phyloP scores from a whole-genome alignment of 1,284 basidiomycete species.

The Trichosporon inkin region DNA sequence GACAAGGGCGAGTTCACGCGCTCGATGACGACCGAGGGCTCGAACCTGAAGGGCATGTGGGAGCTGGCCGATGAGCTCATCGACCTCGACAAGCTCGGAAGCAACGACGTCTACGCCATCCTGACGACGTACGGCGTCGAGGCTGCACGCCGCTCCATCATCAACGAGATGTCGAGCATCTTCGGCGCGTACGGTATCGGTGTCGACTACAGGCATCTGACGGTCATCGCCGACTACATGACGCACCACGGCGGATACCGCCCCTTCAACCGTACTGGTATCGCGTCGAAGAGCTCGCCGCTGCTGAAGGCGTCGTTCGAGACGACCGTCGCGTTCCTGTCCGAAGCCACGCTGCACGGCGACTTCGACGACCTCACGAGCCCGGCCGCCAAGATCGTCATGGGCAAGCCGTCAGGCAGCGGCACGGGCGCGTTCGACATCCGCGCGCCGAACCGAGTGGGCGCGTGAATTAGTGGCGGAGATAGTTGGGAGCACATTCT shows the following conservation, averaged over 20 bases:
- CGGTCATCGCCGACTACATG: conserved; percentile 99
- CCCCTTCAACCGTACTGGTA: conserved; percentile 94
- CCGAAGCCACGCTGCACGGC: conserved; percentile 87
- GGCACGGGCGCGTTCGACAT: conserved; percentile 85
- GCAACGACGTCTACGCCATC: conserved; percentile 94
- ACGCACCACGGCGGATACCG: conserved; percentile 96
- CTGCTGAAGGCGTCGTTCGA: conserved; percentile 96
- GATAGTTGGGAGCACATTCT: not conserved
- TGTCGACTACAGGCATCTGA: conserved; percentile 89
- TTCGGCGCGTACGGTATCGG: conserved; percentile 98
- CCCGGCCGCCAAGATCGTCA: conserved; percentile 79
- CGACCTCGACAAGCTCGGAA: conserved; percentile 78
- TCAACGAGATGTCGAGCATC: conserved; percentile 78
- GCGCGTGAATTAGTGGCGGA: not conserved
- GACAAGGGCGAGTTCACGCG: conserved; percentile 50
- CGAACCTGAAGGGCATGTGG: conserved; percentile 91
- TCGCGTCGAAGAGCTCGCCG: conserved; percentile 84
- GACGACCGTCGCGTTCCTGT: conserved; percentile 92
- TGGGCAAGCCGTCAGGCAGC: conserved; percentile 74
- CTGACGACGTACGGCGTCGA: conserved; percentile 94
- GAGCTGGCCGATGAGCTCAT: conserved; percentile 73
- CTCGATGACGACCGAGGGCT: conserved; percentile 62
- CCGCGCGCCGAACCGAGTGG: conserved; percentile 28
- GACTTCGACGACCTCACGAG: conserved; percentile 89
- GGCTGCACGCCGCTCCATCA: conserved; percentile 87